Base-by-base conservation (phyloP, 1,284 basidiomycete genomes). In the Ceratobasidium papillatum region DNA sequence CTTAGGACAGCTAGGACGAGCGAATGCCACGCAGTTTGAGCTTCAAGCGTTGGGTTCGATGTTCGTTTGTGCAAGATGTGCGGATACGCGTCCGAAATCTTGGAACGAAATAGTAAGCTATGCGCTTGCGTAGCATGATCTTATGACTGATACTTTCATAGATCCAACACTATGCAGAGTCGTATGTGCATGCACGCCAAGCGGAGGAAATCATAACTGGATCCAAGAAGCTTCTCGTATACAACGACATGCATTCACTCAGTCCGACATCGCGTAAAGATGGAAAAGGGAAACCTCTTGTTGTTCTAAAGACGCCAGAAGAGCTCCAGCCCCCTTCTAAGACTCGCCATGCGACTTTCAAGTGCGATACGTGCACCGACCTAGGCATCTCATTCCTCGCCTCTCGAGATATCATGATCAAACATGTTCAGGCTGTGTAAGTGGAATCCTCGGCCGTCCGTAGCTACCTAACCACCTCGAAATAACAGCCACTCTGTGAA, bases 1-100 rank as follows among this genome's bases (percentile, higher is more conserved):
- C 3, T 36, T 69, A n/a, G 25, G 32, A 9, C 4, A 54, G 22
- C 34, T 69, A 2, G 65, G 52, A 14, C 41, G 25, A 17, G 36
- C 51, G 3, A 36, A 69, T 43, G 65, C 65, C 7, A 27, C 65
- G 8, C 36, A 54, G 5, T 69, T 69, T 30, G 65, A 69, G 52
- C 32, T 69, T 3, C 22, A 34, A 19, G 52, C 52, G 2, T 22
- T 69, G 11, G 66, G 52, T 4, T 22, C 52, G 14, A 8, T 36
- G 25, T 69, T 69, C 47, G 3, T 47, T 17, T 69, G 66, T 27
- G 66, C 52, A 8, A 5, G n/a, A 2, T 69, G 66, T 34, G 30
- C 27, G 25, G 62, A 64, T 19, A 47, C 30, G 32, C n/a, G 43
- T 14, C 17, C 22, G 1, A 17, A 27, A 43, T 32, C 27, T 9